Evolutionary conservation across 371 early-diverging fungal species (phyloP).

Genomic region (Gilbertella persicaria): DNA sequence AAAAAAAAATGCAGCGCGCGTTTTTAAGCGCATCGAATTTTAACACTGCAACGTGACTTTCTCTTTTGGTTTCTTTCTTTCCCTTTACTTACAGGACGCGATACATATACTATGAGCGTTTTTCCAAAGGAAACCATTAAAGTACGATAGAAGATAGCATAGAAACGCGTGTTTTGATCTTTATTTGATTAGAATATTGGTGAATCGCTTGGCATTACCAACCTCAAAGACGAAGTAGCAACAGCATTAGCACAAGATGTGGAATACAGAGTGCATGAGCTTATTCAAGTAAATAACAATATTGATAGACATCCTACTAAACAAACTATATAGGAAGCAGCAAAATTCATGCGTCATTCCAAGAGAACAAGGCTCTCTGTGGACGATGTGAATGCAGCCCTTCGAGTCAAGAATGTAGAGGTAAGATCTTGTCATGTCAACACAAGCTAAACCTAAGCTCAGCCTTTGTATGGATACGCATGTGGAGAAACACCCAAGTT

Average conservation of each 20-base stretch:
- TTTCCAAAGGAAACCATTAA: conserved; percentile 56
- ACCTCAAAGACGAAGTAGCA: conserved; percentile 92
- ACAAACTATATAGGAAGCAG: conserved; percentile 76
- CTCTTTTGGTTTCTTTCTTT: background rate
- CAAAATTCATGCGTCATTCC: conserved; percentile 98
- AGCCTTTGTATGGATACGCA: conserved; percentile 96
- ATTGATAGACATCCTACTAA: background rate
- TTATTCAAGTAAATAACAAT: conserved; percentile 73
- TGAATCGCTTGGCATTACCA: conserved; percentile 89
- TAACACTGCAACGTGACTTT: too few relatives aligned
- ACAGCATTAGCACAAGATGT: conserved; percentile 92
- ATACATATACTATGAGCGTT: conserved; percentile 31
- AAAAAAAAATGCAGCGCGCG: too few relatives aligned
- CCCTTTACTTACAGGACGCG: background rate
- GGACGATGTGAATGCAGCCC: conserved; percentile 95
- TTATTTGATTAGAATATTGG: conserved; percentile 70
- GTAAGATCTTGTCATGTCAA: conserved; percentile 37
- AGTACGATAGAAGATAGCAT: conserved; percentile 13
- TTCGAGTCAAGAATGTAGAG: conserved; percentile 96
- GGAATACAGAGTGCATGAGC: conserved; percentile 96
- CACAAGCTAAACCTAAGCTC: background rate
- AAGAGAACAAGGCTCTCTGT: conserved; percentile 86
- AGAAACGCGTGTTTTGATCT: background rate
- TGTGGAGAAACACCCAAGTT: conserved; percentile 79
- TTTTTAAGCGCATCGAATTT: too few relatives aligned